Evolutionary conservation across 2,329 filamentous ascomycete genomes (phyloP).

Genomic region (Paracamarosporium sp.): DNA sequence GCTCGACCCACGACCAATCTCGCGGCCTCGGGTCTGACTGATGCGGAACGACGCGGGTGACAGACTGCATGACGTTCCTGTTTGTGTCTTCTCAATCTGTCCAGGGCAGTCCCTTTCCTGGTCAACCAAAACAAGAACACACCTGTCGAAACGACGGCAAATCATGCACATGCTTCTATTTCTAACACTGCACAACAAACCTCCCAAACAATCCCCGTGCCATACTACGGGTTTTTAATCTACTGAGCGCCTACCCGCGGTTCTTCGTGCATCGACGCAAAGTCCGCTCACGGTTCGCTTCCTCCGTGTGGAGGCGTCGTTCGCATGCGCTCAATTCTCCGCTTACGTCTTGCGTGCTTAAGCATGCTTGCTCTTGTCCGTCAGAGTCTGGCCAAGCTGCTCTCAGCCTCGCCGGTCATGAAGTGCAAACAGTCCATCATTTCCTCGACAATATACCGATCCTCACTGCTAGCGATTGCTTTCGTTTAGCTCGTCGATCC

Average conservation of each 20-base stretch:
- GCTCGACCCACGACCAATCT: neutral
- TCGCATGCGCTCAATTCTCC: slow-evolving; percentile 7
- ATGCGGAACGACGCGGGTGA: neutral
- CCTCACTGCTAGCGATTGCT: neutral
- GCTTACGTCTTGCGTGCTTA: slow-evolving; percentile 4
- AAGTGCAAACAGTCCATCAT: neutral
- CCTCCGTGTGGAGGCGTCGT: neutral
- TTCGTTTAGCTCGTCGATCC: neutral
- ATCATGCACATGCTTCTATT: too few relatives aligned
- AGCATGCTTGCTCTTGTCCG: neutral
- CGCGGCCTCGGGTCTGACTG: neutral
- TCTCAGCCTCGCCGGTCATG: slow-evolving; percentile 6
- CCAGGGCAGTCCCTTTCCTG: neutral
- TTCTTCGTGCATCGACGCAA: slow-evolving; percentile 1
- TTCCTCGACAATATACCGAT: neutral
- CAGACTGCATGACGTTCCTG: neutral
- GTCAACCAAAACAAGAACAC: neutral
- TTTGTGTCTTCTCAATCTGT: slow-evolving; percentile 2
- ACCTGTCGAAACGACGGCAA: neutral
- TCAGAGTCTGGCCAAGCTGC: neutral
- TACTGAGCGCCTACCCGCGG: neutral
- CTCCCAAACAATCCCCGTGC: neutral
- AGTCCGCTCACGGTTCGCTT: slow-evolving; percentile 5
- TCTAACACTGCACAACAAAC: too few relatives aligned
- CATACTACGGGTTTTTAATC: neutral